Conservation (phyloP, 805 yeast species). For the Zygoascus tannicola region DNA sequence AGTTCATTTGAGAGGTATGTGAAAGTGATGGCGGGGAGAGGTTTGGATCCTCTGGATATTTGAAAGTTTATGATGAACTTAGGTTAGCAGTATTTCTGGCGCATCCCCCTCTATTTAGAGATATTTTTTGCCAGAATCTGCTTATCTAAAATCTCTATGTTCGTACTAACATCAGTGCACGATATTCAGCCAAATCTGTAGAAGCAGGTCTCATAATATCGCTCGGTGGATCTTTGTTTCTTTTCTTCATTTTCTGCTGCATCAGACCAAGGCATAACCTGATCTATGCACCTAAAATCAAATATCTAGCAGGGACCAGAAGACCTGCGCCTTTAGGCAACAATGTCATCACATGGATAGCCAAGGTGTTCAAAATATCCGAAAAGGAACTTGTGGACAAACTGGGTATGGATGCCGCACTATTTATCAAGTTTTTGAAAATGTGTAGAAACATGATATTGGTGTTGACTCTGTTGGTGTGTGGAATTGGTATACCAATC, state of each 20-base stretch:
- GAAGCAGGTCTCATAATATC: constrained; percentile 29
- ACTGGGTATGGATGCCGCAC: constrained; percentile 30
- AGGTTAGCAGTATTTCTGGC: too few relatives aligned
- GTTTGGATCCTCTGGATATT: too few relatives aligned
- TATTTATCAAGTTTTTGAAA: constrained; percentile 23
- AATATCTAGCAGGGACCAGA: constrained; percentile 9
- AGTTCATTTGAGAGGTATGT: constrained; percentile 2
- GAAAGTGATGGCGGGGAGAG: too few relatives aligned
- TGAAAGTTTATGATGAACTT: too few relatives aligned
- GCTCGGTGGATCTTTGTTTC: constrained; percentile 25
- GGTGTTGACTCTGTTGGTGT: constrained; percentile 25
- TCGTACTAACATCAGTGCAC: constrained; percentile 9
- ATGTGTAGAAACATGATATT: constrained; percentile 28
- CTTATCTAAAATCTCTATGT: too few relatives aligned
- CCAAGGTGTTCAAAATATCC: constrained; percentile 12
- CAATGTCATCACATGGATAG: constrained; percentile 20
- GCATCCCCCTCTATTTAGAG: too few relatives aligned
- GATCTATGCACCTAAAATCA: constrained; percentile 27
- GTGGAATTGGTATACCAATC: constrained; percentile 29
- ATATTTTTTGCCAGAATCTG: too few relatives aligned
- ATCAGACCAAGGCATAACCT: constrained; percentile 25
- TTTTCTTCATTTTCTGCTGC: constrained; percentile 22
- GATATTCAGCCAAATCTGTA: constrained; percentile 27
- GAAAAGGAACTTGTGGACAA: constrained; percentile 21
- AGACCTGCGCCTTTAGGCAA: constrained; percentile 16